Evolutionary conservation across 108 stramenopile genomes (phyloP).

Genomic region (Mayamaea pseudoterrestris): DNA sequence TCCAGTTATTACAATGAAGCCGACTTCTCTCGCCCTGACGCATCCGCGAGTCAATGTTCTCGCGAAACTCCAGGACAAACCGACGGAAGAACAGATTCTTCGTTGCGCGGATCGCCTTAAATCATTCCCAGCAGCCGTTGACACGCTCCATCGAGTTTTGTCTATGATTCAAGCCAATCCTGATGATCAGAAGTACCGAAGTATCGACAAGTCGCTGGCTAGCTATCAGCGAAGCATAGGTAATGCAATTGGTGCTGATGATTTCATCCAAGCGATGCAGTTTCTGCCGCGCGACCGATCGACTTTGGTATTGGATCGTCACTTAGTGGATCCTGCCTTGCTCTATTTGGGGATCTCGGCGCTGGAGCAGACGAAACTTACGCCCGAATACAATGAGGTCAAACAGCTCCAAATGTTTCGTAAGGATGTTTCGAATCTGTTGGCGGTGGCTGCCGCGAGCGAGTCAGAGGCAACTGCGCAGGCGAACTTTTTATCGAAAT

Average conservation of each 20-base stretch:
- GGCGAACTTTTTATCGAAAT: constrained; percentile 32
- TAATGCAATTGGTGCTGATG: constrained; percentile 60
- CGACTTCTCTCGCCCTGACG: neutral
- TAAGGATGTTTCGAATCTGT: constrained; percentile 21
- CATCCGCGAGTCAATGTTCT: constrained; percentile 66
- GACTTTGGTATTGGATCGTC: constrained; percentile 33
- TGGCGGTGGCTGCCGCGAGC: constrained; percentile 8
- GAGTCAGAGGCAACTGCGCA: constrained; percentile 20
- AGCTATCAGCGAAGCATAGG: constrained; percentile 36
- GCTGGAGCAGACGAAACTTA: constrained; percentile 45
- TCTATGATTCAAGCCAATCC: constrained; percentile 39
- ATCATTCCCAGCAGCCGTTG: constrained; percentile 54
- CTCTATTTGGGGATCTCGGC: constrained; percentile 71
- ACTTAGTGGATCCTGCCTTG: constrained; percentile 50
- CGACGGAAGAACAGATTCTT: constrained; percentile 67
- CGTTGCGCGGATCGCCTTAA: constrained; percentile 59
- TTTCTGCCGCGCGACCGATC: constrained; percentile 18
- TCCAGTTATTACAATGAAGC: constrained; percentile 6
- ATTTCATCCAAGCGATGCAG: constrained; percentile 63
- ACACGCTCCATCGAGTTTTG: constrained; percentile 49
- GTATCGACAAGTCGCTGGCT: constrained; percentile 41
- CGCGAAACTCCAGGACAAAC: constrained; percentile 50
- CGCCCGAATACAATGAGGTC: constrained; percentile 38
- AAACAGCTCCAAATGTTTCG: constrained; percentile 26
- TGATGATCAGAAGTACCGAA: constrained; percentile 39